Percentiles rank a stretch among this genome's conserved stretches.
Conservation (phyloP, 225 moss, liverwort and hornwort species). For the Antitrichia curtipendula region DNA sequence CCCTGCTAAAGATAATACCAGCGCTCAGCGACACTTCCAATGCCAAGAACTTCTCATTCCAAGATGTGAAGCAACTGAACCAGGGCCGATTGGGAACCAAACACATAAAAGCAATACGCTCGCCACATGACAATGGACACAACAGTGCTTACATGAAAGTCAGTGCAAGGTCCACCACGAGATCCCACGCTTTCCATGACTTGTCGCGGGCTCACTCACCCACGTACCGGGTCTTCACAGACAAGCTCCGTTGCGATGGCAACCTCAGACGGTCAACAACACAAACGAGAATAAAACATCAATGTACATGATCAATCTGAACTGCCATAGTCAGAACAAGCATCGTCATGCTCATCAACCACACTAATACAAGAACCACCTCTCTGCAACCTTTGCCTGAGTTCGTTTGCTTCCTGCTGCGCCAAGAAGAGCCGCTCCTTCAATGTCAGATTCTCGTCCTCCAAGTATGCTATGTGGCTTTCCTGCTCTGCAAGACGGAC, state of each 20-base stretch:
- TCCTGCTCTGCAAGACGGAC: slow-evolving; percentile 50
- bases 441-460: slow-evolving; percentile 53
- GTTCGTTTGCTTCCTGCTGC: slow-evolving; percentile 51
- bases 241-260: slow-evolving; percentile 15
- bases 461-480: slow-evolving; percentile 56
- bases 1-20: slow-evolving; percentile 23
- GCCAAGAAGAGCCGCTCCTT: slow-evolving; percentile 52
- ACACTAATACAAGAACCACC: slow-evolving; percentile 36
- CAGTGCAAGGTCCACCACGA: neutral
- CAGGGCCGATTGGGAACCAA: neutral
- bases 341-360: slow-evolving; percentile 57
- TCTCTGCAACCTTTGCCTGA: slow-evolving; percentile 34
- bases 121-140: neutral
- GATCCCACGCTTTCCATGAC: neutral
- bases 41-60: neutral
- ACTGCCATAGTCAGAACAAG: slow-evolving; percentile 63
- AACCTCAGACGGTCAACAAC: slow-evolving; percentile 32
- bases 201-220: neutral
- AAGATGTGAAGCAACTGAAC: neutral
- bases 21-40: slow-evolving; percentile 11
- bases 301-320: slow-evolving; percentile 43
- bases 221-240: neutral
- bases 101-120: neutral
- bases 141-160: slow-evolving; percentile 23
- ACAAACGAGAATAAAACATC: slow-evolving; percentile 35